A percentile compares a stretch with the other conserved stretches of the same genome.
These are phyloP conservation scores for Stagonosporopsis tanaceti DNA, from an alignment of 2,329 filamentous ascomycete species.

Conservation along the genomic window DNA sequence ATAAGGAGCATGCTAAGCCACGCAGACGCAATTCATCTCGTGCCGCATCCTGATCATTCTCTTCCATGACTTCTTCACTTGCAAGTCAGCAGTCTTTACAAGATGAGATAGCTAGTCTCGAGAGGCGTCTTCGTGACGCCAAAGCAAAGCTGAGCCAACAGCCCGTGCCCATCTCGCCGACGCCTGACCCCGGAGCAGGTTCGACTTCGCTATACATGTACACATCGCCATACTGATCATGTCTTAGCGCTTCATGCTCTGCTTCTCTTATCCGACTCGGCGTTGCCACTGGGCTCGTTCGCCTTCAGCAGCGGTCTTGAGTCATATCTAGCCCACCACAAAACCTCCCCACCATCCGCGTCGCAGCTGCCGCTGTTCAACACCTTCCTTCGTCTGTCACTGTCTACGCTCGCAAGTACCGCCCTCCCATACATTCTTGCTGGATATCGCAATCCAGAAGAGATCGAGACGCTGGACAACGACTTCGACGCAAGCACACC, in stretches of 20 bases:
- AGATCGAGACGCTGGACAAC: conserved; percentile 72
- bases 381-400: conserved; percentile 73
- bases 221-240: not conserved
- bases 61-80: conserved; percentile 38
- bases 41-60: conserved; percentile 21
- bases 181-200: conserved; percentile 8
- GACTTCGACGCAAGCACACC: conserved; percentile 77
- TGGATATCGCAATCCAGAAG: conserved; percentile 64
- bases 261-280: conserved; percentile 80
- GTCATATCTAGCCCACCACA: conserved; percentile 78
- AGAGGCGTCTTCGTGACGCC: conserved; percentile 58
- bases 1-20: conserved; percentile 31
- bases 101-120: conserved; percentile 67
- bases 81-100: conserved; percentile 41
- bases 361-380: conserved; percentile 60
- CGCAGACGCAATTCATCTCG: conserved; percentile 20
- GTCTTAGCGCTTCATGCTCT: conserved; percentile 67
- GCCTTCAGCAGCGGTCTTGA: conserved; percentile 85
- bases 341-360: conserved; percentile 40
- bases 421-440: conserved; percentile 78
- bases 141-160: conserved; percentile 55
- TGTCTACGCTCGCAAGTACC: conserved; percentile 75
- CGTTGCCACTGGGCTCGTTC: conserved; percentile 84
- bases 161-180: conserved; percentile 5
- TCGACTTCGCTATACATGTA: conserved; percentile 1